Evolutionary conservation across 805 yeast species (phyloP), one percentile per base, ranked within the genome.

Genomic region (Jamesozyma lodderae): DNA sequence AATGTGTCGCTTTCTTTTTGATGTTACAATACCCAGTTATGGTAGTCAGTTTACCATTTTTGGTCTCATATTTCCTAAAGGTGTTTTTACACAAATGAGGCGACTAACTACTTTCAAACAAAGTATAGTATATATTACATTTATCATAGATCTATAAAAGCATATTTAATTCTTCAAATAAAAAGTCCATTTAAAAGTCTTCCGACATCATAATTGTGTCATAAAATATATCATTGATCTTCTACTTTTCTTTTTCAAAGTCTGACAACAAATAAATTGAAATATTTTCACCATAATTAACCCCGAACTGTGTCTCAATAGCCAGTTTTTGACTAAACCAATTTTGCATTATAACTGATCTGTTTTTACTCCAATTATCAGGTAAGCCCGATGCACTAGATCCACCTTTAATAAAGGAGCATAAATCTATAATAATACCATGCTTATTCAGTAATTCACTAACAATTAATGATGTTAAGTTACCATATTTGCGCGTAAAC

Each of bases 381-480:
- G 11, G 13, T 9, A n/a, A 17, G 15, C 15, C 5, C 4, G 4
- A n/a, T n/a, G 79, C 73, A 11, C 25, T 22, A 4, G 14, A 14
- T 3, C 38, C 69, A 70, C 4, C 24, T 36, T 73, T 74, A 31
- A 83, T 75, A 61, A 90, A 92, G 0, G 86, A 81, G 26, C 92
- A 81, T 31, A 90, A 72, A 57, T 94, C 96, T 16, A 87, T 66
- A 8, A 85, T 72, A 40, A 92, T 64, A 46, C 86, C 92, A 57
- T 88, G 96, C 43, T 74, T 79, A 44, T 82, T 77, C 49, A 94
- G 63, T 1, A 90, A 75, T 14, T 78, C 77, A 46, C 84, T 81
- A 31, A 84, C 87, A 32, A 92, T 72, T 17, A 88, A 72, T 1
- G 97, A 94, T 0, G 86, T 87, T 40, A 92, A 57, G 1, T 92